Evolutionary conservation across 345 rosid species (phyloP), one percentile per base, ranked within the genome.

Genomic region (Eucalyptus virginea): DNA sequence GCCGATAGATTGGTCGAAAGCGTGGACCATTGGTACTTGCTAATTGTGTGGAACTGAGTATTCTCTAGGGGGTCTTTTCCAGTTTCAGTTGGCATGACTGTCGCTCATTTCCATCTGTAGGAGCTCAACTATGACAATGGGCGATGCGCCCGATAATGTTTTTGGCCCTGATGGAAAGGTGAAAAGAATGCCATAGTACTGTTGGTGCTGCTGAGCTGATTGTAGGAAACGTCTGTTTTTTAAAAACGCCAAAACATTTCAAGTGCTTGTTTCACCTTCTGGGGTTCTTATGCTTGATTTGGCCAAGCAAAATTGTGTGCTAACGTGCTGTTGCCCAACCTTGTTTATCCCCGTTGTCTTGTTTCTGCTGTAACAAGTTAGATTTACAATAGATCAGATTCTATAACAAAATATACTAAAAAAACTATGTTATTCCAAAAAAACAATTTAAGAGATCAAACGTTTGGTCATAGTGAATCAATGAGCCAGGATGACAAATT

Each of bases 101-200:
- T 23, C 17, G 45, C 65, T 47, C 90, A 86, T 87, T 49, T 88
- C 83, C 28, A 37, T 60, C 24, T 89, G 85, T 86, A 97, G 99
- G 99, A 98, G 89, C 97, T 98, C 11, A 94, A 95, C 6, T 97
- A 98, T 81, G 99, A 98, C 92, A 96, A 97, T 96, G 85, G 99
- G 99, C 30, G 96, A 96, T 88, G 93, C 91, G 47, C 94, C 96
- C 30, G 97, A 97, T 90, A 96, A 98, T 48, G 98, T 96, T 49
- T 89, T 86, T 28, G 97, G 95, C 26, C 94, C 97, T 1, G 96
- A 96, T 88, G 99, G 98, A 80, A 93, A 96, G 91, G 92, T 96
- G 44, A 96, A 91, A 51, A 89, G 92, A 88, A 93, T 96, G 92
- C 47, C 90, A 8, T 92, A 47, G 14, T 94, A 92, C 89, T 97